Base-by-base conservation (phyloP, 768 basidiomycete genomes). In the Mycena galopus region DNA sequence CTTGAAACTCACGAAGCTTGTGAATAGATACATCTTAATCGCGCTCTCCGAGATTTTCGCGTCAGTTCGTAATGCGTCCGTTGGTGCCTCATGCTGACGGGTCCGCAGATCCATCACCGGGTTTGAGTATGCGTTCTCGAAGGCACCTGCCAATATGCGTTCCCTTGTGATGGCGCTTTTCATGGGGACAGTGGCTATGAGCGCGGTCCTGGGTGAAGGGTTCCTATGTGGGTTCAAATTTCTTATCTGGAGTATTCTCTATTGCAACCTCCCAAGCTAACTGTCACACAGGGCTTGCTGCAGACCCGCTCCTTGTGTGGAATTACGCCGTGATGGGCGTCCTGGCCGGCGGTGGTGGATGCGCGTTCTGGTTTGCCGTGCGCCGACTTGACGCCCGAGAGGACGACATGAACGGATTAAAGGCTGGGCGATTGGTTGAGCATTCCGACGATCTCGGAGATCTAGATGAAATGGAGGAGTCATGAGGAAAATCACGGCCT, bases 81-180 rank as follows among this genome's bases (percentile, higher is more conserved):
- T 21, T 19, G 44, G 19, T 47, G 12, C 44, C 44, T 21, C 21
- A 21, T n/a, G 5, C 44, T 47, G 4, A 47, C 16, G 19, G 4
- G 6, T 6, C 21, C 44, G 5, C 21, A 47, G 44, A 47, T 21
- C 30, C 5, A 93, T 96, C 82, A 95, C 94, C 0, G 92, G 93
- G 10, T 87, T 95, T 69, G 94, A 96, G 80, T 95, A 95, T 76
- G 94, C 94, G n/a, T 96, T 92, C 83, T 94, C 92, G 32, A 95
- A 96, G 81, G 95, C 94, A 23, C 95, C 95, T 17, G 90, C 85
- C 81, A 93, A 93, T 82, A 96, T 96, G 96, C 89, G 90, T 32
- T 94, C 93, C 53, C 88, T 96, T 69, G 93, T 96, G 67, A 94
- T 94, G 93, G 84, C 89, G 37, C 70, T 91, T 32, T 92, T 88